Conservation (phyloP, 164 flowering plant genomes). For the Sedum album region DNA sequence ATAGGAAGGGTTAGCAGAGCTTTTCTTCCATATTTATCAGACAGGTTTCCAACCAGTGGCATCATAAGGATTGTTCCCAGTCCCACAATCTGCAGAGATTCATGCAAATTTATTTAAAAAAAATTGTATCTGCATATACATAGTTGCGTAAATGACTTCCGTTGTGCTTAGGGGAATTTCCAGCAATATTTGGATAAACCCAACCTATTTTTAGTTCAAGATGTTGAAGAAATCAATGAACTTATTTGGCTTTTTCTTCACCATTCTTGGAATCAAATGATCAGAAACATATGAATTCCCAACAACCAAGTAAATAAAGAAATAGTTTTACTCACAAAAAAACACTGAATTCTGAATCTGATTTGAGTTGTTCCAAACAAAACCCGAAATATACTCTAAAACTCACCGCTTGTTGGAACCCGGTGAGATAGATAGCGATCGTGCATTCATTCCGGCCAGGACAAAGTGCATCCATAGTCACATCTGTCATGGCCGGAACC, state of each 20-base stretch:
- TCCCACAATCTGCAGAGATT: conserved; percentile 28
- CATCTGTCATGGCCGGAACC: conserved; percentile 49
- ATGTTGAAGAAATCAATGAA: background rate
- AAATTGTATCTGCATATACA: background rate
- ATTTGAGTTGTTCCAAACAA: background rate
- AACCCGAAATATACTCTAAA: background rate
- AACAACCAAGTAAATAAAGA: too few relatives aligned
- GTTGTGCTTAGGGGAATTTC: background rate
- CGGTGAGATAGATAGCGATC: conserved; percentile 50
- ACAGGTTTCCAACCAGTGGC: conserved; percentile 43
- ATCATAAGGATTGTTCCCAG: conserved; percentile 38
- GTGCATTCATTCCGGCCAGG: conserved; percentile 57
- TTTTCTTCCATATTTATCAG: conserved; percentile 44
- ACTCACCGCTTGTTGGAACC: conserved; percentile 51
- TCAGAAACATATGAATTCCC: background rate
- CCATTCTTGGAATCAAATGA: background rate
- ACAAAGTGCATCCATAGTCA: conserved; percentile 54
- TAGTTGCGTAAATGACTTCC: background rate
- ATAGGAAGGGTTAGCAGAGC: conserved; percentile 37
- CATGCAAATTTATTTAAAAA: background rate
- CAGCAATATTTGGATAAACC: background rate
- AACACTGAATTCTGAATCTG: background rate
- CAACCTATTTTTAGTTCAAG: background rate
- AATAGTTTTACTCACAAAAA: too few relatives aligned
- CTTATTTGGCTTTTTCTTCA: background rate